These are phyloP conservation scores for Mycena crocata DNA, from an alignment of 768 basidiomycete species.

Conservation along the genomic window DNA sequence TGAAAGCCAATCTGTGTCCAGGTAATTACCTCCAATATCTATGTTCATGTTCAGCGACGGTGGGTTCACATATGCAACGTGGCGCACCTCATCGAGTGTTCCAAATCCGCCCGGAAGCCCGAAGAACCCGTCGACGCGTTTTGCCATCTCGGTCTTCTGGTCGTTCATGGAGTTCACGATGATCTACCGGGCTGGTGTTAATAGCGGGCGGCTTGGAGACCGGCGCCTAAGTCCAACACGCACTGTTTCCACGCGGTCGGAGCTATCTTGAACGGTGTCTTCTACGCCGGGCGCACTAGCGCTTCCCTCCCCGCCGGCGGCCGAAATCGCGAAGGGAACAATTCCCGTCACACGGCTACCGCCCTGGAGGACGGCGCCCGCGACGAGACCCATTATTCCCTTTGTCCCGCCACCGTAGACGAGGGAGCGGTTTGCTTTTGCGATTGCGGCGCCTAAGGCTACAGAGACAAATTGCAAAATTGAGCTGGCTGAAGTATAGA, in stretches of 20 bases:
- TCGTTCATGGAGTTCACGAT: conserved; percentile 88
- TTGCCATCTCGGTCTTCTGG: conserved; percentile 94
- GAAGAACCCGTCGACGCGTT: conserved; percentile 81
- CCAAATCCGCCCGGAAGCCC: conserved; percentile 95
- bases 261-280: conserved; percentile 32
- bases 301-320: conserved; percentile 67
- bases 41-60: background rate
- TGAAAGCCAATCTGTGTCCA: conserved; percentile 95
- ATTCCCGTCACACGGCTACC: conserved; percentile 85
- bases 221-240: background rate
- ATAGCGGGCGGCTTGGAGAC: background rate
- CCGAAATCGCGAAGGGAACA: conserved; percentile 80
- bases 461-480: too few species aligned
- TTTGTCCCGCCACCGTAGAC: conserved; percentile 89
- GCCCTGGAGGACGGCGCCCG: conserved; percentile 67
- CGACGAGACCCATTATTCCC: conserved; percentile 90
- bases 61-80: conserved; percentile 13
- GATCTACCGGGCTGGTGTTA: conserved; percentile 43
- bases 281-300: conserved; percentile 53
- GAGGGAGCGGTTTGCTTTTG: conserved; percentile 65
- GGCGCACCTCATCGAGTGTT: conserved; percentile 89
- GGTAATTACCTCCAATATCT: conserved; percentile 90
- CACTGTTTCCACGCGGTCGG: conserved; percentile 38
- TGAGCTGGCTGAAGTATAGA: too few species aligned
- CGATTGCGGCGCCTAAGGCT: conserved; percentile 84